Evolutionary conservation across 371 early-diverging fungal genomes (phyloP).

Genomic region (Mortierella sp.): DNA sequence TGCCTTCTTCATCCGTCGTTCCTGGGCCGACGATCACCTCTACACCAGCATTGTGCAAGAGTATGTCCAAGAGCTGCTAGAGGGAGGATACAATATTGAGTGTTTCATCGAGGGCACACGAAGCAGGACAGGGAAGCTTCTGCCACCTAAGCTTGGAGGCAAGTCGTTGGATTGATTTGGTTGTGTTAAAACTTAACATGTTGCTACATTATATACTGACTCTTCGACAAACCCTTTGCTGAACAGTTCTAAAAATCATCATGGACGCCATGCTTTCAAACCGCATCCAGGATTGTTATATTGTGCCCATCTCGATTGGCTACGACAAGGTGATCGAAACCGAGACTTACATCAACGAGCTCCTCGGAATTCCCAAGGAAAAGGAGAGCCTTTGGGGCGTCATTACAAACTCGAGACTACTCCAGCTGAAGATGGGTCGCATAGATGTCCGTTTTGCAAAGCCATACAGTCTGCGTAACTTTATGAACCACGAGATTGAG

Average conservation of each 20-base stretch:
- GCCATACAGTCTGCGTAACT: conserved; percentile 78
- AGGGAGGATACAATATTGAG: conserved; percentile 83
- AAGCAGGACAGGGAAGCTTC: conserved; percentile 77
- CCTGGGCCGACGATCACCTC: conserved; percentile 83
- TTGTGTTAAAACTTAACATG: too few relatives aligned
- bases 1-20: conserved; percentile 86
- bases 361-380: conserved; percentile 87
- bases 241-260: conserved; percentile 83
- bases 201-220: background rate
- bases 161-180: background rate
- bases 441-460: conserved; percentile 83
- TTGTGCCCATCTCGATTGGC: conserved; percentile 89
- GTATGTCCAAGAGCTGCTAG: conserved; percentile 71
- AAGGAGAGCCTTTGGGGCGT: conserved; percentile 82
- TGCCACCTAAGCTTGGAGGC: conserved; percentile 84
- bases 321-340: conserved; percentile 94
- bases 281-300: conserved; percentile 73
- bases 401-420: conserved; percentile 64
- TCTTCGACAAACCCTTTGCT: background rate
- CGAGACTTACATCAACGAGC: conserved; percentile 79
- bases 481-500: conserved; percentile 69
- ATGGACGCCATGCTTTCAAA: conserved; percentile 77
- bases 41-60: conserved; percentile 80
- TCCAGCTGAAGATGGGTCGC: conserved; percentile 85
- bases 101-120: conserved; percentile 92